Conservation (phyloP, 2,329 filamentous ascomycete genomes). For the Penicillium verrucosum region DNA sequence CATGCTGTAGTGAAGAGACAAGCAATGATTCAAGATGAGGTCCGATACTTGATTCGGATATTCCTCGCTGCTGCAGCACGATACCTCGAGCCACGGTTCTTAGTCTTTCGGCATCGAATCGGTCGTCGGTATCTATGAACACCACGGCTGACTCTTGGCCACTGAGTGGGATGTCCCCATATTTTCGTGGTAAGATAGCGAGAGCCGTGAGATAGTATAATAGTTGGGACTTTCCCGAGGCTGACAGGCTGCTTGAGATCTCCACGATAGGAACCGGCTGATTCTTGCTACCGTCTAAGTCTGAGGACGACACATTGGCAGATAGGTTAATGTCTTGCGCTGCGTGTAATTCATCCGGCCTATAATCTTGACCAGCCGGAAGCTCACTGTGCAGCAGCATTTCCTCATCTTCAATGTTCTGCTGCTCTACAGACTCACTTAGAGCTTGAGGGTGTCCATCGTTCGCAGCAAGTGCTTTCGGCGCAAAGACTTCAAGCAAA, state of each 20-base stretch:
- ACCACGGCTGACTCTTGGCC: slow-evolving; percentile 52
- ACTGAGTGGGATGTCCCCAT: slow-evolving; percentile 32
- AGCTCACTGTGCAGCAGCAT: slow-evolving; percentile 13
- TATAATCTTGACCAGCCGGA: neutral
- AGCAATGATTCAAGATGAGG: slow-evolving; percentile 31
- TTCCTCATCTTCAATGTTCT: slow-evolving; percentile 10
- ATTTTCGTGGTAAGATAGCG: slow-evolving; percentile 48
- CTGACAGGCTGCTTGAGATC: slow-evolving; percentile 51
- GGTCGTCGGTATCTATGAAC: slow-evolving; percentile 55
- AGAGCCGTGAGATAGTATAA: slow-evolving; percentile 55
- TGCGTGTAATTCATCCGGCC: neutral
- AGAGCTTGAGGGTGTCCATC: neutral
- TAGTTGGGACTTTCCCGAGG: slow-evolving; percentile 57
- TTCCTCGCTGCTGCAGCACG: slow-evolving; percentile 18
- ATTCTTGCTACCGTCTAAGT: slow-evolving; percentile 6
- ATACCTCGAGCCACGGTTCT: slow-evolving; percentile 28
- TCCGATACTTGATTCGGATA: neutral
- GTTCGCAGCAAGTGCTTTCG: slow-evolving; percentile 11
- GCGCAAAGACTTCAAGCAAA: slow-evolving; percentile 39
- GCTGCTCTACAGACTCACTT: neutral
- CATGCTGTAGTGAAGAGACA: slow-evolving; percentile 47
- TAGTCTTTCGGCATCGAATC: slow-evolving; percentile 53
- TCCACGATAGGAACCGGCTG: slow-evolving; percentile 47
- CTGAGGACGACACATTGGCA: slow-evolving; percentile 7
- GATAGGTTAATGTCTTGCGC: neutral